Evolutionary conservation across 192 early-diverging fungal genomes (phyloP), one percentile per base, ranked within the genome.

Genomic region (Jimgerdemannia flammicorona): DNA sequence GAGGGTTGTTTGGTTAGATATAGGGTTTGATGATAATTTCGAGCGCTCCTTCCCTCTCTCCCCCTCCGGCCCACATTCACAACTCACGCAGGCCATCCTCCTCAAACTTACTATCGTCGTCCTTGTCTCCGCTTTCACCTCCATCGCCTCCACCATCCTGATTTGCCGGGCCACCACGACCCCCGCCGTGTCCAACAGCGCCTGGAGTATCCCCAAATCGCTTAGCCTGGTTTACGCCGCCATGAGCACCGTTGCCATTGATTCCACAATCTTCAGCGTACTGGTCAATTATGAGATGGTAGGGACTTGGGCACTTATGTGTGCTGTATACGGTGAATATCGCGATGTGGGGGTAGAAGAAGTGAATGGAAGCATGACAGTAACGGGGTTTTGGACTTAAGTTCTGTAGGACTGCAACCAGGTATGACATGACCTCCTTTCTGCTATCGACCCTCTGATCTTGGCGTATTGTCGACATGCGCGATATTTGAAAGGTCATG

Each of bases 241-340:
- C 3, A 79, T 91, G 65, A 71, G 85, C 3, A 85, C 91, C 40
- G 88, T 90, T 3, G 89, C 87, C 6, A 78, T 93, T 3, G 90
- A 91, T 0, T 84, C 91, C 4, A 84, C 93, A 59, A 94, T 93
- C 78, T 92, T 93, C 77, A 92, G 90, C 77, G 77, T 88, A 69
- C 74, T 92, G 68, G 77, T 75, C 17, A 91, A 91, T 74, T 91
- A 91, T 83, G 82, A 91, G 72, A 81, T 89, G 29, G 82, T 91
- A 67, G 85, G 85, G 54, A 88, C 83, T 20, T 88, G 90, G 85
- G 77, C 90, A 0, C 82, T 93, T 8, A 87, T 89, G 3, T 86
- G 40, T 91, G 90, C 77, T 86, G 87, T 19, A 79, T 90, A 0
- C 93, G 4, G 74, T 82, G 69, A 86, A 87, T 74, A 66, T 89